Conservation (phyloP, 73 alveolate species). For the Paramecium tetraurelia region DNA sequence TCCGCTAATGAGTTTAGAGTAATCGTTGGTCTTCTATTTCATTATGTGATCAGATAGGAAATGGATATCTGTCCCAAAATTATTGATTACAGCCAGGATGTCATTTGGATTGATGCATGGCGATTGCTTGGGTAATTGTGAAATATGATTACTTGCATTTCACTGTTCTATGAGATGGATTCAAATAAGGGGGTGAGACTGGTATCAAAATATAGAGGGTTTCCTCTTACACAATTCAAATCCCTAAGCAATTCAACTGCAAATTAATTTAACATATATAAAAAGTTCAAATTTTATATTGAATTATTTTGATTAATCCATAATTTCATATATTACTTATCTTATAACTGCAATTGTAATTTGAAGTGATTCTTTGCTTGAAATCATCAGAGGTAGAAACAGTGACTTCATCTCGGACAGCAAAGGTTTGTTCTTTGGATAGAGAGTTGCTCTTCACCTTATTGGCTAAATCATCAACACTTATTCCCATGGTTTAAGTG, state of each 20-base stretch:
- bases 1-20: background rate
- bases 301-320: background rate
- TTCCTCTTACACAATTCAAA: background rate
- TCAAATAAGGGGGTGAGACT: background rate
- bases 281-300: background rate
- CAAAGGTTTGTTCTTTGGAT: background rate
- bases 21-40: background rate
- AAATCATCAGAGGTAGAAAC: background rate
- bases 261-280: background rate
- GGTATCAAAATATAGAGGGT: background rate
- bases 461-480: background rate
- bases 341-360: background rate
- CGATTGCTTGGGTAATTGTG: background rate
- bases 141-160: background rate
- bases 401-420: background rate
- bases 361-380: background rate
- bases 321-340: background rate
- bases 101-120: slow-evolving; percentile 38
- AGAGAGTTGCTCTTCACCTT: background rate
- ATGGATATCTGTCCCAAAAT: background rate
- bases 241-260: slow-evolving; percentile 14
- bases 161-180: background rate
- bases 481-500: background rate
- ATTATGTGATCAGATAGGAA: background rate
- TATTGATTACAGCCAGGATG: background rate